These are phyloP conservation scores for Dendrobium huoshanense DNA, from an alignment of 106 monocot genomes.

Conservation along the genomic window DNA sequence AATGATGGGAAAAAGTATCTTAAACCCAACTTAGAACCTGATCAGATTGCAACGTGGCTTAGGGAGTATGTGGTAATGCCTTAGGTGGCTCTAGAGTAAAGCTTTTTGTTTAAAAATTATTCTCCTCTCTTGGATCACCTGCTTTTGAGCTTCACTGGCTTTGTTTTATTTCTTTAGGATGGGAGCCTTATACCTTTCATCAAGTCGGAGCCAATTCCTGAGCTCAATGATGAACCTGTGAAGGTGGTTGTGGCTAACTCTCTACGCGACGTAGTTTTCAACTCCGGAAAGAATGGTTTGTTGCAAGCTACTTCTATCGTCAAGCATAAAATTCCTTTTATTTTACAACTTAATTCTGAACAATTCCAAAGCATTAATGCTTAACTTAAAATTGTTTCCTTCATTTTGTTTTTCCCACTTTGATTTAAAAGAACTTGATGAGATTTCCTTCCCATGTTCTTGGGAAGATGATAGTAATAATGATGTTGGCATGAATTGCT, in stretches of 20 bases:
- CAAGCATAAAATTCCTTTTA: not conserved
- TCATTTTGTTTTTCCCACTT: not conserved
- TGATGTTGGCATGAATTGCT: no score
- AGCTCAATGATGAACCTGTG: slow-evolving; percentile 72
- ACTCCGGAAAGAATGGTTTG: slow-evolving; percentile 84
- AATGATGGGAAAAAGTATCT: slow-evolving; percentile 60
- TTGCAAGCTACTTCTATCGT: not conserved
- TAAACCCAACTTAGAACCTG: slow-evolving; percentile 57
- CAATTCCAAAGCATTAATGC: not conserved
- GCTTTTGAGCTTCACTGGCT: slow-evolving; percentile 5
- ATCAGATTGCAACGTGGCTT: slow-evolving; percentile 60
- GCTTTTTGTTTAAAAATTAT: not conserved
- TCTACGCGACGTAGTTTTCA: slow-evolving; percentile 53
- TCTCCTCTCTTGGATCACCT: not conserved
- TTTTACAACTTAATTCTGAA: not conserved
- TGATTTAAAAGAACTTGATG: not conserved
- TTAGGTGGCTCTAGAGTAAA: not conserved
- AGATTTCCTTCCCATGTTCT: not conserved
- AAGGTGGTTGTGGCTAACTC: slow-evolving; percentile 85
- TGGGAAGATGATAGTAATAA: not conserved
- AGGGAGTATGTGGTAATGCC: slow-evolving; percentile 51
- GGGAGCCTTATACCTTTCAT: slow-evolving; percentile 54
- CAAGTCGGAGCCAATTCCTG: slow-evolving; percentile 95
- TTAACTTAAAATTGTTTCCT: not conserved
- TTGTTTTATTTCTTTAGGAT: slow-evolving; percentile 37